Conservation (phyloP, 139 green algal genomes). For the Chlorella sp. region DNA sequence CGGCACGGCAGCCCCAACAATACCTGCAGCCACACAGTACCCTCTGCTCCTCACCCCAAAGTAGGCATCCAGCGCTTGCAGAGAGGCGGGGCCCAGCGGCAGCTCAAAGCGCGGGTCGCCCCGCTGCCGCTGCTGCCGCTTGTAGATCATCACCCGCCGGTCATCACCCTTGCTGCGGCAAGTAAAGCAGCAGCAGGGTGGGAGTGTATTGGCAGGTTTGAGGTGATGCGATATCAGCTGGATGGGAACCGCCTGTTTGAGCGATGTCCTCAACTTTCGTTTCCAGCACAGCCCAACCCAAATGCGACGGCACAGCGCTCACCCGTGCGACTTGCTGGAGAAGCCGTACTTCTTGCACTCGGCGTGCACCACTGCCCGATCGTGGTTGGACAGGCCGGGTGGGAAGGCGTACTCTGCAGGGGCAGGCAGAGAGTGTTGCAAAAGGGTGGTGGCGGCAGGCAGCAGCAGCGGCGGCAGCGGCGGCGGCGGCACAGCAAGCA, state of each 20-base stretch:
- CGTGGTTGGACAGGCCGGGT: constrained; percentile 73
- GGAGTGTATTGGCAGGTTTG: neutral
- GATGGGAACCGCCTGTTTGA: no score
- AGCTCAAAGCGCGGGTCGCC: constrained; percentile 39
- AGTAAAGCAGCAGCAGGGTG: neutral
- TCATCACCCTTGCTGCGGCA: constrained; percentile 47
- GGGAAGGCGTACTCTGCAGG: constrained; percentile 74
- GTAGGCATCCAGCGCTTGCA: constrained; percentile 40
- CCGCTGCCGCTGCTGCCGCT: constrained; percentile 23
- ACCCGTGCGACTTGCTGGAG: constrained; percentile 63
- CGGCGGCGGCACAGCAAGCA: neutral
- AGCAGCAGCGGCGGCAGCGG: neutral
- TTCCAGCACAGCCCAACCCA: no score
- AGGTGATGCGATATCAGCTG: no score
- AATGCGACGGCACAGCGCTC: neutral
- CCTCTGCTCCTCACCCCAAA: constrained; percentile 31
- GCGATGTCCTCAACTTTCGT: no score
- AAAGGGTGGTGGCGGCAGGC: neutral
- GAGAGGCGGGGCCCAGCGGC: constrained; percentile 31
- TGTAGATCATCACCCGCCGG: constrained; percentile 47
- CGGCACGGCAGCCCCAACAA: no score
- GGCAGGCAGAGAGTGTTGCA: no score
- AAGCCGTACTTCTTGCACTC: constrained; percentile 78
- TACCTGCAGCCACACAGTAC: no score
- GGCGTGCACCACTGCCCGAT: constrained; percentile 78